These are phyloP conservation scores for Solanum hybrid DNA, from an alignment of 305 asterid genomes.

Conservation along the genomic window DNA sequence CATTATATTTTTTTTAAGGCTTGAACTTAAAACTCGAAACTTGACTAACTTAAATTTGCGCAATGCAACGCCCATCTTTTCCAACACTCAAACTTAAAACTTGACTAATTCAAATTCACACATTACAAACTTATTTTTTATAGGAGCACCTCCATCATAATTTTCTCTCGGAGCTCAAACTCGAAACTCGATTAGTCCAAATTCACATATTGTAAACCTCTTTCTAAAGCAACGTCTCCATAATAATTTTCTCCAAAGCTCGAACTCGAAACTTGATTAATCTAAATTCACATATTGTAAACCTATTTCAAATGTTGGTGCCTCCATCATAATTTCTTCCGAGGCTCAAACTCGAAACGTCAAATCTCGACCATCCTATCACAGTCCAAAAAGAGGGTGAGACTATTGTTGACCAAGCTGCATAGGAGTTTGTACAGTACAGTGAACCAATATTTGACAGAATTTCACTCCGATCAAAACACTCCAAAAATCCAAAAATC, in stretches of 20 bases:
- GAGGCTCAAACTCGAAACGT: too few relatives aligned
- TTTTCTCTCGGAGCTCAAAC: not conserved
- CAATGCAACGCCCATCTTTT: too few relatives aligned
- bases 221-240: too few relatives aligned
- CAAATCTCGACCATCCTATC: not conserved
- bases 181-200: too few relatives aligned
- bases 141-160: not conserved
- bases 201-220: not conserved
- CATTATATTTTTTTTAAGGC: not conserved
- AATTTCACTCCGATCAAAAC: not conserved
- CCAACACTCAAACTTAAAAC: too few relatives aligned
- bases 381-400: not conserved
- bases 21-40: too few relatives aligned
- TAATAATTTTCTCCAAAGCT: not conserved
- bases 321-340: fast-evolving
- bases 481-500: not conserved
- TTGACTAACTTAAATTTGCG: too few relatives aligned
- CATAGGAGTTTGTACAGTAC: not conserved
- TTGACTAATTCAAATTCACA: not conserved
- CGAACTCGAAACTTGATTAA: fast-evolving
- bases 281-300: too few relatives aligned
- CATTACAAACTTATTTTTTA: too few relatives aligned
- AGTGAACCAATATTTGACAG: not conserved
- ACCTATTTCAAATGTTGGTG: too few relatives aligned
- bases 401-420: not conserved